Evolutionary conservation across 257 asterid species (phyloP).

Genomic region (Fraxinus americana): DNA sequence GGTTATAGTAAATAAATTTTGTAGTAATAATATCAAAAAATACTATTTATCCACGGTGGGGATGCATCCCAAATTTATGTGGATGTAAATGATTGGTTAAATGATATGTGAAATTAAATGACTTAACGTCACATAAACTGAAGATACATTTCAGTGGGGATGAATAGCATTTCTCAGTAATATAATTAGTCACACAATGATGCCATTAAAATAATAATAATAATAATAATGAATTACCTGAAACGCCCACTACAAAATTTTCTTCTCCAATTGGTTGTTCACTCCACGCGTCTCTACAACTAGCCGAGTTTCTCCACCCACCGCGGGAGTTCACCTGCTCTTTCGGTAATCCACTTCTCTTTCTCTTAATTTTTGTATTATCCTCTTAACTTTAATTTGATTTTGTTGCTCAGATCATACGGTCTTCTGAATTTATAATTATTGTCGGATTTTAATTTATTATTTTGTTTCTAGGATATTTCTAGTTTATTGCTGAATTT

Average conservation of each 20-base stretch:
- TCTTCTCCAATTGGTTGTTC: slow-evolving; percentile 25
- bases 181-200: no score
- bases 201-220: no score
- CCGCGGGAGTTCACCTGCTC: background rate
- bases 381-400: slow-evolving; percentile 8
- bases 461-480: background rate
- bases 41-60: no score
- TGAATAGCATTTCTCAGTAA: no score
- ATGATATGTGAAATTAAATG: no score
- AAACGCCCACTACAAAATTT: slow-evolving; percentile 32
- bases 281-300: slow-evolving; percentile 41
- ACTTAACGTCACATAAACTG: no score
- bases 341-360: slow-evolving; percentile 18
- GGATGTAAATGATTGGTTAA: no score
- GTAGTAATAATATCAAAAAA: no score
- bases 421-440: background rate
- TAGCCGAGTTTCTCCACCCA: slow-evolving; percentile 24
- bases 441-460: background rate
- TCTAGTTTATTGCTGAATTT: background rate
- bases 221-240: no score
- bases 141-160: no score
- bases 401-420: slow-evolving; percentile 14
- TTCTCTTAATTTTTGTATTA: background rate
- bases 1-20: no score
- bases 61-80: no score